A percentile compares a stretch with the other conserved stretches of the same genome.
Conservation (phyloP, 179 eudicot genomes). For the Heliamphora pulchella region DNA sequence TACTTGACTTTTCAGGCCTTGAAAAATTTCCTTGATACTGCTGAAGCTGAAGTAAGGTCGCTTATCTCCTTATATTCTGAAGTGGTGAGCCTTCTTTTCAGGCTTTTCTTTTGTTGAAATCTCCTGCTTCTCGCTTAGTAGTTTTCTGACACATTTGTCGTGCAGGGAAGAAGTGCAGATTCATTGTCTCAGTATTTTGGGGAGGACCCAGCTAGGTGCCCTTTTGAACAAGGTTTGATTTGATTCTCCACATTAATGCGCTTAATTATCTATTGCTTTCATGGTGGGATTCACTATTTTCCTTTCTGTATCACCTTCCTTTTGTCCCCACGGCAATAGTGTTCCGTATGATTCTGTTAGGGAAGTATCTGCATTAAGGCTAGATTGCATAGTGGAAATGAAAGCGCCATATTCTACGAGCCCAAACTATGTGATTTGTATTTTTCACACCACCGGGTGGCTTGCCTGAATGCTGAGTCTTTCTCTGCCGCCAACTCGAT, state of each 20-base stretch:
- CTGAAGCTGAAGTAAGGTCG: constrained; percentile 94
- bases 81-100: constrained; percentile 57
- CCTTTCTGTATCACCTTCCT: background rate
- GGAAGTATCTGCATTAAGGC: background rate
- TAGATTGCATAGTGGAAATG: background rate
- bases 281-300: background rate
- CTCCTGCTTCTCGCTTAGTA: background rate
- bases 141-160: constrained; percentile 7
- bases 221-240: constrained; percentile 92
- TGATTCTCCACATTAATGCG: background rate
- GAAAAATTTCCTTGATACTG: constrained; percentile 81
- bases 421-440: background rate
- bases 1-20: constrained; percentile 44
- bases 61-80: constrained; percentile 85
- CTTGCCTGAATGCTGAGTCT: no score
- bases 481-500: no score
- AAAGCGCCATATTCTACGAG: background rate
- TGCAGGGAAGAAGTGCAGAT: constrained; percentile 96
- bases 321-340: background rate
- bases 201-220: constrained; percentile 96
- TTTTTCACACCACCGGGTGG: no score
- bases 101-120: background rate
- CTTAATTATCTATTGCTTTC: background rate
- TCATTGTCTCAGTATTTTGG: constrained; percentile 89
- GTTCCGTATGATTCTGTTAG: background rate